phyloP scores from a whole-genome alignment of 352 stramenopile genomes.

The Elongisporangium undulatum region DNA sequence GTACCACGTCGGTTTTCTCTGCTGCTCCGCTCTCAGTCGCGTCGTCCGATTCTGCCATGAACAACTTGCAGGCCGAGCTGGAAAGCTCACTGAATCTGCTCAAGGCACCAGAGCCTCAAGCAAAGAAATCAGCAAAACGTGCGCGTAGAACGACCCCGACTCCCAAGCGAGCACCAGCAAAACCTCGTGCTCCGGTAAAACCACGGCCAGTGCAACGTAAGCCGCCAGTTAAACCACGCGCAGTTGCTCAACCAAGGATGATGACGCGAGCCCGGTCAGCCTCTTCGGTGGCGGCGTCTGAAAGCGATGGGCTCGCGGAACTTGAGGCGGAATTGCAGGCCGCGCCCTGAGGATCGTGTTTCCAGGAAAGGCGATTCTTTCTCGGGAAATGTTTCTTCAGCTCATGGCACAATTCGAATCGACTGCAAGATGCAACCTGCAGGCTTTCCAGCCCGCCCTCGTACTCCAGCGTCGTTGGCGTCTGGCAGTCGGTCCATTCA shows the following conservation, averaged over 20 bases:
- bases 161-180: background rate
- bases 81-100: background rate
- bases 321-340: slow-evolving; percentile 36
- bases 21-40: background rate
- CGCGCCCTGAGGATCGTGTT: background rate
- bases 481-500: background rate
- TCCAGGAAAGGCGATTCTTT: background rate
- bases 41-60: background rate
- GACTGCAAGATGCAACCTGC: background rate
- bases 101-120: background rate
- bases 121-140: background rate
- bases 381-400: background rate
- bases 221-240: background rate
- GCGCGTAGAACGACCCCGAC: background rate
- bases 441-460: background rate
- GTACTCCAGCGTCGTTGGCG: background rate
- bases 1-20: background rate
- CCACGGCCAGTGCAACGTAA: background rate
- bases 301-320: slow-evolving; percentile 47
- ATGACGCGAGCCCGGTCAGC: background rate
- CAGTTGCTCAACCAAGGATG: background rate
- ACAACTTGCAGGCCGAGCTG: background rate
- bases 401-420: background rate
- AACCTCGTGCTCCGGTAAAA: background rate
- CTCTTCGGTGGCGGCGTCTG: slow-evolving; percentile 18